Percentiles rank a stretch among this genome's conserved stretches.
phyloP scores from a whole-genome alignment of 2,329 filamentous ascomycete species.

The Aureobasidium sp. region DNA sequence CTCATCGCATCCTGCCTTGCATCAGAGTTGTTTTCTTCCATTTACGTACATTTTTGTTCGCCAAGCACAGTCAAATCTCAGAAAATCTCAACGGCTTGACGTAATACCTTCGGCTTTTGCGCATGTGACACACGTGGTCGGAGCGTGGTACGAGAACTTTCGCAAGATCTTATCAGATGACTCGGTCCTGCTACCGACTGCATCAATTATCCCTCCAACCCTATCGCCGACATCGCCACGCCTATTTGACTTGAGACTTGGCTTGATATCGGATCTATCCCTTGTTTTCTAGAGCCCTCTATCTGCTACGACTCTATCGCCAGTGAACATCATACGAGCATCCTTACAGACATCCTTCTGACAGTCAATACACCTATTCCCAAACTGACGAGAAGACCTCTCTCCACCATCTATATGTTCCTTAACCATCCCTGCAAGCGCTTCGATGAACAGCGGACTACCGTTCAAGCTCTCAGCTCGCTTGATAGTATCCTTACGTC shows the following conservation, averaged over 20 bases:
- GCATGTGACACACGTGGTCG: background rate
- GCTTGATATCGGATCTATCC: too few relatives aligned
- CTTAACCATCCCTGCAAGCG: slow-evolving; percentile 79
- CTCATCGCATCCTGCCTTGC: background rate
- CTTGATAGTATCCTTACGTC: slow-evolving; percentile 60
- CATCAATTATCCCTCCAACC: too few relatives aligned
- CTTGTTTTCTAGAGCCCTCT: too few relatives aligned
- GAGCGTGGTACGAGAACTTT: background rate
- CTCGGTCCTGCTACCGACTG: background rate
- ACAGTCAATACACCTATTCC: background rate
- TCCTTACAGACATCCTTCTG: background rate
- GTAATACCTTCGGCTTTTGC: background rate
- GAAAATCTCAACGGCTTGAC: background rate
- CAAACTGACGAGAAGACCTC: background rate
- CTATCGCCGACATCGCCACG: background rate
- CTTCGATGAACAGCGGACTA: slow-evolving; percentile 80
- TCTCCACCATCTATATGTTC: slow-evolving; percentile 63
- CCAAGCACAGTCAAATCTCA: background rate
- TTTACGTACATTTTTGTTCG: slow-evolving; percentile 1
- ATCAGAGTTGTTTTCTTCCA: background rate
- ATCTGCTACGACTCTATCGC: too few relatives aligned
- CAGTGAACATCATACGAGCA: too few relatives aligned
- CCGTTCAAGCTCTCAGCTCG: slow-evolving; percentile 88
- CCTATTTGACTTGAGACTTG: too few relatives aligned
- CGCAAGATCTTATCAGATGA: background rate